Percentiles rank a stretch among this genome's conserved stretches.
phyloP scores from a whole-genome alignment of 139 green algal genomes.

The Picochlorum sp. region DNA sequence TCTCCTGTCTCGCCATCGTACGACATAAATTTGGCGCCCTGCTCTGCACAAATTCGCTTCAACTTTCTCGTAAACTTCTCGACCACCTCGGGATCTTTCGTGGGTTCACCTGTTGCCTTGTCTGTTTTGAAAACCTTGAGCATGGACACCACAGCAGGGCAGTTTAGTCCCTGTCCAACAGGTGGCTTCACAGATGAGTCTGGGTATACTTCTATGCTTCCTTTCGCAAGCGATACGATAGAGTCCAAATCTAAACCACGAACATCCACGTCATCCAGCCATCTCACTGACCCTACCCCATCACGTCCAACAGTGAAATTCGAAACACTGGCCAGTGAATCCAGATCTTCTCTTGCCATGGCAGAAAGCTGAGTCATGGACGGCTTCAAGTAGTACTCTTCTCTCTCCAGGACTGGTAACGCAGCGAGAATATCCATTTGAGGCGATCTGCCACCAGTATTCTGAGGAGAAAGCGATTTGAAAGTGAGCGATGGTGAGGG shows the following conservation, averaged over 20 bases:
- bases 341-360: slow-evolving; percentile 43
- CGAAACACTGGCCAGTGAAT: slow-evolving; percentile 31
- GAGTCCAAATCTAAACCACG: slow-evolving; percentile 53
- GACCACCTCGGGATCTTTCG: slow-evolving; percentile 32
- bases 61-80: slow-evolving; percentile 33
- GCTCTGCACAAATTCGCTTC: slow-evolving; percentile 47
- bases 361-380: slow-evolving; percentile 41
- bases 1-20: slow-evolving; percentile 63
- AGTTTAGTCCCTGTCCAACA: slow-evolving; percentile 74
- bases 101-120: slow-evolving; percentile 45
- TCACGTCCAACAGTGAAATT: slow-evolving; percentile 63
- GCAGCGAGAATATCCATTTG: slow-evolving; percentile 15
- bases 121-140: slow-evolving; percentile 44
- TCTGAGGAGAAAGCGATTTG: not conserved
- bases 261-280: slow-evolving; percentile 73
- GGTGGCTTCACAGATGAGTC: slow-evolving; percentile 50
- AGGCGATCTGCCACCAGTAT: slow-evolving; percentile 4
- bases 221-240: slow-evolving; percentile 52
- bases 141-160: slow-evolving; percentile 66
- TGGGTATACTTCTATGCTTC: slow-evolving; percentile 56
- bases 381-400: slow-evolving; percentile 56
- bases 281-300: slow-evolving; percentile 63
- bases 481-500: not conserved
- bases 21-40: slow-evolving; percentile 67
- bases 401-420: slow-evolving; percentile 22